Evolutionary conservation across 768 basidiomycete species (phyloP).

Genomic region (Lactarius deliciosus): DNA sequence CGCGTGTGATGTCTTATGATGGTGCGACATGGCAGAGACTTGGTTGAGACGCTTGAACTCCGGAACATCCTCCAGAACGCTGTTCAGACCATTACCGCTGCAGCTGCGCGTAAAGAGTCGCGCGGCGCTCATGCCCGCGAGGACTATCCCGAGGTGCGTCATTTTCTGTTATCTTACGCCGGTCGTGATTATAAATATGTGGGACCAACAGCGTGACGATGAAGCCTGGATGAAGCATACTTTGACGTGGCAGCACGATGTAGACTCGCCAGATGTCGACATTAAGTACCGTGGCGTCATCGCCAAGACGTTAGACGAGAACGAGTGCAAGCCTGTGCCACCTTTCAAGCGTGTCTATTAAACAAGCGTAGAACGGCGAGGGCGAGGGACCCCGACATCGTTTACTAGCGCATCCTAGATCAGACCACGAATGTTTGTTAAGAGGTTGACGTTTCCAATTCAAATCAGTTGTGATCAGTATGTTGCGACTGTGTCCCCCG

Average conservation of each 20-base stretch:
- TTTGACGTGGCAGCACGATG: slow-evolving; percentile 86
- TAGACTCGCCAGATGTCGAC: slow-evolving; percentile 74
- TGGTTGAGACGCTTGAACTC: slow-evolving; percentile 95
- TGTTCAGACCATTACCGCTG: slow-evolving; percentile 91
- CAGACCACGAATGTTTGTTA: not conserved
- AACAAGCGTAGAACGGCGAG: slow-evolving; percentile 9
- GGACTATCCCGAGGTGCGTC: slow-evolving; percentile 86
- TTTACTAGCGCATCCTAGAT: not conserved
- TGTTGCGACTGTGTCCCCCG: not conserved
- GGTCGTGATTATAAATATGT: not conserved
- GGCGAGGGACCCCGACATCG: not conserved
- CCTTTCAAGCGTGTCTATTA: slow-evolving; percentile 97
- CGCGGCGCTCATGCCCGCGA: slow-evolving; percentile 99
- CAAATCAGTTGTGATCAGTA: not conserved
- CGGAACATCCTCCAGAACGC: slow-evolving; percentile 95
- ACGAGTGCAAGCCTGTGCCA: slow-evolving; percentile 94
- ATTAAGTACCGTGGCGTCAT: slow-evolving; percentile 91
- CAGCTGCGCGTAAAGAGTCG: slow-evolving; percentile 93
- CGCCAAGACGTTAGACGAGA: slow-evolving; percentile 84
- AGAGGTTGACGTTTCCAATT: not conserved
- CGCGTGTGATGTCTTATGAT: slow-evolving; percentile 7
- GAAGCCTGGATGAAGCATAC: slow-evolving; percentile 94
- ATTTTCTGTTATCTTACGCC: not conserved
- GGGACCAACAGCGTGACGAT: slow-evolving; percentile 76
- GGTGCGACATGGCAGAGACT: slow-evolving; percentile 56